These are phyloP conservation scores for Alternaria longipes DNA, from an alignment of 2,329 filamentous ascomycete genomes.

Conservation along the genomic window DNA sequence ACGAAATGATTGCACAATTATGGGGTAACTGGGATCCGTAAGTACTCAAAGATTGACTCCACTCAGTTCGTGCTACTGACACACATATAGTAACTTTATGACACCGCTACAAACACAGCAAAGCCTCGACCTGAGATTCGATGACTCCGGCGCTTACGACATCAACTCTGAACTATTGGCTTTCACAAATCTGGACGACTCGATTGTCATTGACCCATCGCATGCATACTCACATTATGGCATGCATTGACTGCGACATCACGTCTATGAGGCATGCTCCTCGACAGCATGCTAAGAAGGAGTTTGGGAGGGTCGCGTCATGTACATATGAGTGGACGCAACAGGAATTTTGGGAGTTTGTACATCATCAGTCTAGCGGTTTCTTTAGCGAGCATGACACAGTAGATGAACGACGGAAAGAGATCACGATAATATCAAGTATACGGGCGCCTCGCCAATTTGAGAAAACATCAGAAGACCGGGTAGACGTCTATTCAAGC, in stretches of 20 bases:
- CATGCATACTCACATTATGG: constrained; percentile 27
- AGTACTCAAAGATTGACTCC: constrained; percentile 8
- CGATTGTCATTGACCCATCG: constrained; percentile 39
- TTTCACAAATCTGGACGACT: constrained; percentile 44
- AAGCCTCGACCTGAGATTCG: constrained; percentile 44
- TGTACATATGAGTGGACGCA: neutral
- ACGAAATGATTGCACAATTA: constrained; percentile 41
- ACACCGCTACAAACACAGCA: constrained; percentile 47
- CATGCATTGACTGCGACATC: neutral
- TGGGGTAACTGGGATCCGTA: constrained; percentile 47
- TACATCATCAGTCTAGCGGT: neutral
- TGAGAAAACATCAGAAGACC: neutral
- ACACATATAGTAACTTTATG: constrained; percentile 38
- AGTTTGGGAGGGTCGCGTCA: neutral
- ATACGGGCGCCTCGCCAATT: neutral
- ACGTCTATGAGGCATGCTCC: neutral
- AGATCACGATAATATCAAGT: neutral
- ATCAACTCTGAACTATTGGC: constrained; percentile 42
- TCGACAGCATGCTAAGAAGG: neutral
- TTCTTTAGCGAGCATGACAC: neutral
- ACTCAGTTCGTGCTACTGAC: neutral
- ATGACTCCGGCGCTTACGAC: constrained; percentile 44
- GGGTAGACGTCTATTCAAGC: neutral
- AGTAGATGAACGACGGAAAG: neutral
- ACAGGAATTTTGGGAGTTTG: neutral